Percentiles rank a stretch among this genome's conserved stretches.
These are phyloP conservation scores for Phytophthora capsici DNA, from an alignment of 352 stramenopile species.

Conservation along the genomic window DNA sequence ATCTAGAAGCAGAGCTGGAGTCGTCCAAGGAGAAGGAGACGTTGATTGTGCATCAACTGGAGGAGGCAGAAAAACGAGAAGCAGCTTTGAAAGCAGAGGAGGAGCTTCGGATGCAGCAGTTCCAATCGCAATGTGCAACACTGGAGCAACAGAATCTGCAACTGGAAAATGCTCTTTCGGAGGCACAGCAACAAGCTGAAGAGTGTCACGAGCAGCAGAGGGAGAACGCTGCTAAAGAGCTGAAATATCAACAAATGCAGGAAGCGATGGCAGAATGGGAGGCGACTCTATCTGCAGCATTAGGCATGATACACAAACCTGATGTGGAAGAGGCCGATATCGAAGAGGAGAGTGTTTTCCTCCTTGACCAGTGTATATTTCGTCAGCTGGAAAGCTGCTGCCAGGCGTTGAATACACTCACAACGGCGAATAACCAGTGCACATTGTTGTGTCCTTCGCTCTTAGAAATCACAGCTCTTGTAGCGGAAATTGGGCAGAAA, in stretches of 20 bases:
- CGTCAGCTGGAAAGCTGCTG: slow-evolving; percentile 30
- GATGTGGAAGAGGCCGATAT: not conserved
- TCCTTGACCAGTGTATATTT: slow-evolving; percentile 22
- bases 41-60: slow-evolving; percentile 4
- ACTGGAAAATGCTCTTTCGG: slow-evolving; percentile 29
- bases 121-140: slow-evolving; percentile 13
- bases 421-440: slow-evolving; percentile 1
- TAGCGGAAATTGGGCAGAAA: no score
- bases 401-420: slow-evolving; percentile 23
- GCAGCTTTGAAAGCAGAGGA: slow-evolving; percentile 3
- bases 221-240: slow-evolving; percentile 17
- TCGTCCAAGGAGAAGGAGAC: slow-evolving; percentile 11
- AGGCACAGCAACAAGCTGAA: slow-evolving; percentile 28
- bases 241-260: slow-evolving; percentile 31
- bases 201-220: slow-evolving; percentile 18
- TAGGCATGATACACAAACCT: slow-evolving; percentile 14
- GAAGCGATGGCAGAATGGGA: slow-evolving; percentile 46
- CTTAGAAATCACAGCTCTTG: slow-evolving; percentile 19
- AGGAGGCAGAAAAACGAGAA: slow-evolving; percentile 20
- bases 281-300: slow-evolving; percentile 27
- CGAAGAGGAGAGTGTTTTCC: slow-evolving; percentile 6
- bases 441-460: slow-evolving; percentile 23
- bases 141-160: slow-evolving; percentile 18
- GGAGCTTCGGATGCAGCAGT: slow-evolving; percentile 9
- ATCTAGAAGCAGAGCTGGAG: slow-evolving; percentile 36